Evolutionary conservation across 1,139 yeast species (phyloP), one percentile per base, ranked within the genome.

Genomic region (Geotrichum siamense): DNA sequence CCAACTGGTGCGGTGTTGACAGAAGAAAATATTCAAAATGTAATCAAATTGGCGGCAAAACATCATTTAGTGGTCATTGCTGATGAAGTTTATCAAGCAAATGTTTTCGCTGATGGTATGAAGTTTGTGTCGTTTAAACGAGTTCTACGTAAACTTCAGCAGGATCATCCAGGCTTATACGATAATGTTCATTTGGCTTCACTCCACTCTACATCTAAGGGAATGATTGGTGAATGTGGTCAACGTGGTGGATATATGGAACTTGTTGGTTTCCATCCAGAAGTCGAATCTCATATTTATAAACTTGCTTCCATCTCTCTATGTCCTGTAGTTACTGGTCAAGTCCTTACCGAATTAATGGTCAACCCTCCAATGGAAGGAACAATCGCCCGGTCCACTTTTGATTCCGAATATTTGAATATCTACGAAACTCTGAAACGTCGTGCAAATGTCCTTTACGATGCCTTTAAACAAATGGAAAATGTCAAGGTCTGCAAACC

Each of bases 181-280:
- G 73, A 74, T 47, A 71, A 78, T 49, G 93, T 91, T 36, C 95
- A 87, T 60, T 73, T 93, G 51, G 97, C 94, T 2, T 89, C 97
- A 1, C 70, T 91, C 53, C 97, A 91, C 63, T 87, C 97, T 13
- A 87, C 94, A 31, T 89, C 97, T 16, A 91, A 91, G 68, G 98
- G 98, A 61, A 85, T 87, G 58, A 76, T 87, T 55, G 99, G 98
- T 48, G 98, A 91, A 68, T 91, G 98, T 72, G 98, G 98, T 48
- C 98, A 91, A 69, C 80, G 98, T 66, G 98, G 97, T 57, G 98
- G 99, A 3, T 93, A 89, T 70, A 84, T 91, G 94, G 98, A 91
- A 65, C 68, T 89, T 12, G 75, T 80, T 13, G 96, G 96, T 1
- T 84, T 91, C 64, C 68, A 74, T 21, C 70, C 71, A 3, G 89